Conservation (phyloP, 2,329 filamentous ascomycete genomes). For the Beauveria brongniartii region DNA sequence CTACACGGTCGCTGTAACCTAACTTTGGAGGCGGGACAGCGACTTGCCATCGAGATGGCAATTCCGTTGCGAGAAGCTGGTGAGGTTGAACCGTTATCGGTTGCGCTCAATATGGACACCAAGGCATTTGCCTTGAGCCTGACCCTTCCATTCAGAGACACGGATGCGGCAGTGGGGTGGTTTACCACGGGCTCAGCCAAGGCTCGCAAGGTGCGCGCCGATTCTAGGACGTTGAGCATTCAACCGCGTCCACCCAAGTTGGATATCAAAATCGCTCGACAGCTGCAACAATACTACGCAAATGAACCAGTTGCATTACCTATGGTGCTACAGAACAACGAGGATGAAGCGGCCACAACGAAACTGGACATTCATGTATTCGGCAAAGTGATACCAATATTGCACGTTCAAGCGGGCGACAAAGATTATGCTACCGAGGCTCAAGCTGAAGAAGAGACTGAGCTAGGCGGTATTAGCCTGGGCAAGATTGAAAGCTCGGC, state of each 20-base stretch:
- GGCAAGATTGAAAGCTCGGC: slow-evolving; percentile 40
- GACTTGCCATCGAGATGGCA: slow-evolving; percentile 61
- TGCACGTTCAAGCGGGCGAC: slow-evolving; percentile 33
- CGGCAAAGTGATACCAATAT: slow-evolving; percentile 45
- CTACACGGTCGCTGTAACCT: slow-evolving; percentile 55
- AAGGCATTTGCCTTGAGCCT: slow-evolving; percentile 62
- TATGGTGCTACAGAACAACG: slow-evolving; percentile 69
- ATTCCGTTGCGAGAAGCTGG: slow-evolving; percentile 75
- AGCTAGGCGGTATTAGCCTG: slow-evolving; percentile 33
- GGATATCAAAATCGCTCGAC: slow-evolving; percentile 57
- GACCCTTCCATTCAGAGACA: slow-evolving; percentile 44
- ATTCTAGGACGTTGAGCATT: slow-evolving; percentile 56
- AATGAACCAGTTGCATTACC: slow-evolving; percentile 66
- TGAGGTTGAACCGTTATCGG: slow-evolving; percentile 58
- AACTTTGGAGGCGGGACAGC: slow-evolving; percentile 57
- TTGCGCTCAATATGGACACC: slow-evolving; percentile 54
- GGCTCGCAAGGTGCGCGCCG: slow-evolving; percentile 39
- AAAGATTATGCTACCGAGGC: slow-evolving; percentile 25
- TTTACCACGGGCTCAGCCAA: slow-evolving; percentile 35
- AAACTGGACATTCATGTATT: slow-evolving; percentile 61
- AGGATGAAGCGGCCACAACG: slow-evolving; percentile 69
- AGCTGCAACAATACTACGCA: slow-evolving; percentile 70
- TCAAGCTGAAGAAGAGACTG: slow-evolving; percentile 32
- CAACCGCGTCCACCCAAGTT: slow-evolving; percentile 89
- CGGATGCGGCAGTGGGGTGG: slow-evolving; percentile 40